Base-by-base conservation (phyloP, 2,329 filamentous ascomycete species). In the Penicillium sp. region DNA sequence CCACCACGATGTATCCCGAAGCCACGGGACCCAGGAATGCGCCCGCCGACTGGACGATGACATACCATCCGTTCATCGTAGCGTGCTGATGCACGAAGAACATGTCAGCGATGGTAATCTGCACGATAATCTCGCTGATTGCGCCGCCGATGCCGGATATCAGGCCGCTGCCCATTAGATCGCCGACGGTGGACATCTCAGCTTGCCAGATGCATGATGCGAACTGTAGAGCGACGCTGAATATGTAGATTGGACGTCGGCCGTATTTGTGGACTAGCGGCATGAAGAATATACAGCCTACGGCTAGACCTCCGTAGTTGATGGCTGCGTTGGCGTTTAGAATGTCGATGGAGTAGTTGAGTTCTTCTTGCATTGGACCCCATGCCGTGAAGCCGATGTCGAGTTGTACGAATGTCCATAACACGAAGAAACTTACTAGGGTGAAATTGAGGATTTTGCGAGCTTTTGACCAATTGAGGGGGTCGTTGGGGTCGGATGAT, bases 21-120 rank as follows among this genome's bases (percentile, higher is more conserved):
- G 62, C 64, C 1, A 66, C 64, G 0, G 76, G 72, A 1, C 71
- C 75, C 0, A 82, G 66, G 25, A 72, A 77, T 2, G 72, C 69
- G n/a, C 71, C 67, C 48, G 69, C 51, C 10, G 54, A 68, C 17
- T 64, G 57, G 4, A 72, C 67, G 62, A 73, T 75, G 48, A 81
- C 67, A 58, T 79, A 83, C 41, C 78, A 73, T 0, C 69, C 71
- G 56, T 82, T 84, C 76, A 80, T 78, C 0, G 72, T 70, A 0
- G 75, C 80, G 35, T 77, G 73, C 46, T 81, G 70, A 51, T 81
- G 78, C 1, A 80, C 72, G 61, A 81, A 82, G 65, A 80, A 81
- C 54, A 82, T 51, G 57, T 81, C 79, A 6, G 75, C 74, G 19
- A 81, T 73, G 0, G 78, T 81, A 60, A 81, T 75, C 60, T 80